phyloP scores from a whole-genome alignment of 1,139 yeast genomes.

The Lodderomyces metapsilosis region DNA sequence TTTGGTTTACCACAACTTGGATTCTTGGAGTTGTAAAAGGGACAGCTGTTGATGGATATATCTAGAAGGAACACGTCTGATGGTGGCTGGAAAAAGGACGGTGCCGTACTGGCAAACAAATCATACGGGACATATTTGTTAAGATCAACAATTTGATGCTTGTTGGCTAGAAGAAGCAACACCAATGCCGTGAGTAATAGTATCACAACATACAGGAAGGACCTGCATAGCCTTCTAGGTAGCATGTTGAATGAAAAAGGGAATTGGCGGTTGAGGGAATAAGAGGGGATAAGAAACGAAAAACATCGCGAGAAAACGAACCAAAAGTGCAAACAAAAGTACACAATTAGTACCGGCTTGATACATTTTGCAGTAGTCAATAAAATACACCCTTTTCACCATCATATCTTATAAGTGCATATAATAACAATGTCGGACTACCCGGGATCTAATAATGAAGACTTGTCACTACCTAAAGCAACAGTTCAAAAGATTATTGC shows the following conservation, averaged over 20 bases:
- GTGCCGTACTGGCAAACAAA: slow-evolving; percentile 21
- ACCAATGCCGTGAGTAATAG: slow-evolving; percentile 19
- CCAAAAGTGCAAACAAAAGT: background rate
- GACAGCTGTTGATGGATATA: slow-evolving; percentile 32
- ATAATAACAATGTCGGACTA: slow-evolving; percentile 35
- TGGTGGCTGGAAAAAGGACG: slow-evolving; percentile 41
- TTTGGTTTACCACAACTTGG: slow-evolving; percentile 35
- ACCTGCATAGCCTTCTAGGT: slow-evolving; percentile 10
- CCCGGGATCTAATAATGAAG: slow-evolving; percentile 37
- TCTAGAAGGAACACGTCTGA: slow-evolving; percentile 39
- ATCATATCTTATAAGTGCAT: background rate
- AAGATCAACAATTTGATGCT: slow-evolving; percentile 28
- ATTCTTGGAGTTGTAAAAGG: slow-evolving; percentile 22
- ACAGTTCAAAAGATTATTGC: slow-evolving; percentile 94
- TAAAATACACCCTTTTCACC: background rate
- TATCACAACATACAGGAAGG: slow-evolving; percentile 3
- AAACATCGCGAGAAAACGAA: background rate
- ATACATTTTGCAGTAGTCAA: too few relatives aligned
- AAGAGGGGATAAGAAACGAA: too few relatives aligned
- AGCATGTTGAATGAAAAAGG: background rate
- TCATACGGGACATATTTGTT: slow-evolving; percentile 25
- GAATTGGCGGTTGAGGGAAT: too few relatives aligned
- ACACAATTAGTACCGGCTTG: background rate
- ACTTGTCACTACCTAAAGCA: slow-evolving; percentile 58
- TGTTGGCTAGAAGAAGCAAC: slow-evolving; percentile 33